Evolutionary conservation across 2,329 filamentous ascomycete genomes (phyloP).

Genomic region (Aspergillus oerlinghausenensis): DNA sequence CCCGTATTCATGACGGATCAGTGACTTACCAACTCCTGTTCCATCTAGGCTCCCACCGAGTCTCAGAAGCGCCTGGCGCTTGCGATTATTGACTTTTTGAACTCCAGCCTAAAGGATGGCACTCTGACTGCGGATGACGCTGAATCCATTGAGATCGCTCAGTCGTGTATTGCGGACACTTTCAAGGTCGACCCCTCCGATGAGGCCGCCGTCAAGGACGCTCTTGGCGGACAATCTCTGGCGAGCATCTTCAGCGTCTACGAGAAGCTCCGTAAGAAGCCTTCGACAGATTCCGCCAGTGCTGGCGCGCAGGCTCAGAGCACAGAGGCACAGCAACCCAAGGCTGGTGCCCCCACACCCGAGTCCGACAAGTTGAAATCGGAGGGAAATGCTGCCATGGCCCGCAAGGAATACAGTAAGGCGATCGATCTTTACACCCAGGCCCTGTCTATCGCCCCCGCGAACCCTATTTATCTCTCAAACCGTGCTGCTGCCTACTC

Average conservation of each 20-base stretch:
- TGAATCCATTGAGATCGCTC: slow-evolving; percentile 89
- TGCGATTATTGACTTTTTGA: slow-evolving; percentile 93
- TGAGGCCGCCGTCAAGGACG: slow-evolving; percentile 65
- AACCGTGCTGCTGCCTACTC: slow-evolving; percentile 95
- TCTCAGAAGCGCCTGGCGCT: slow-evolving; percentile 87
- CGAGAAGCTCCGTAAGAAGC: slow-evolving; percentile 80
- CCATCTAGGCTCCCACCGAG: slow-evolving; percentile 39
- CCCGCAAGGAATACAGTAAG: slow-evolving; percentile 77
- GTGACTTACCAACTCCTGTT: not conserved
- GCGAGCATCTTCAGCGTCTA: slow-evolving; percentile 91
- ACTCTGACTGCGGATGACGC: slow-evolving; percentile 82
- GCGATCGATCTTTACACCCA: slow-evolving; percentile 87
- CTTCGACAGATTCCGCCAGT: slow-evolving; percentile 42
- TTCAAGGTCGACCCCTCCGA: slow-evolving; percentile 92
- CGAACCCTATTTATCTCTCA: slow-evolving; percentile 93
- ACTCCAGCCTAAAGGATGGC: slow-evolving; percentile 77
- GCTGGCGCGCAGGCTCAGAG: slow-evolving; percentile 38
- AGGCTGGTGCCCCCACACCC: slow-evolving; percentile 44
- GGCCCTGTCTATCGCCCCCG: slow-evolving; percentile 73
- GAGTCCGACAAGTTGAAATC: slow-evolving; percentile 86
- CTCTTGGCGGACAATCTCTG: slow-evolving; percentile 81
- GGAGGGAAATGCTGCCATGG: slow-evolving; percentile 91
- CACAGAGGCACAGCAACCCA: slow-evolving; percentile 35
- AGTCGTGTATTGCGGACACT: slow-evolving; percentile 88
- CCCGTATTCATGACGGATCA: not conserved